Evolutionary conservation across 2,329 filamentous ascomycete genomes (phyloP), one percentile per base, ranked within the genome.

Genomic region (Aspergillus sp.): DNA sequence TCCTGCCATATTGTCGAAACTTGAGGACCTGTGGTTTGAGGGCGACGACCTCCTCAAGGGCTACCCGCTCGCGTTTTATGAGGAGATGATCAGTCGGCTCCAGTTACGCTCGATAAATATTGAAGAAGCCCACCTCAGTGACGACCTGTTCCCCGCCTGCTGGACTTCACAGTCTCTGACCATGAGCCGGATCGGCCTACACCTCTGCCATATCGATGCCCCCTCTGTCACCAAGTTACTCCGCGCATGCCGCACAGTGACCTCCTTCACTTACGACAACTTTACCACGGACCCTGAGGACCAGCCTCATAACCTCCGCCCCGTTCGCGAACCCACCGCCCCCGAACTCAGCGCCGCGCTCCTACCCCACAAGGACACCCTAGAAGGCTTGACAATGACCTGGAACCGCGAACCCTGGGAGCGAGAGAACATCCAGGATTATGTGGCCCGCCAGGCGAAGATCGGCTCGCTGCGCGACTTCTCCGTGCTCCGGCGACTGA

Each of bases 391-490:
- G 8, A 49, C 54, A 2, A 23, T 69, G 10, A 62, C 64, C 8
- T 64, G 64, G 21, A 19, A 59, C 6, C 55, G 51, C n/a, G 23
- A 57, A 4, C 47, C 19, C n/a, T 23, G 19, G 13, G 47, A 55
- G 7, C 43, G 61, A 2, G 25, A 53, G 3, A 32, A 61, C 23
- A 9, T 59, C 17, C 51, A 60, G 7, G 58, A 58, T 28, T 58
- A 60, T 19, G 9, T 59, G 25, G 36, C 51, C 2, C 50, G 47
- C 28, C 50, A 28, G 3, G 43, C 43, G 17, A 67, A 69, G 36
- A 43, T 69, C 12, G 62, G 60, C 28, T 65, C 68, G 12, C 59
- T 71, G 30, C 52, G 57, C 15, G 64, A 69, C 15, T 71, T 71
- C 30, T n/a, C 62, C 9, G 60, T 51, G 5, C 64, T 71, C 3